Evolutionary conservation across 176 grass and related monocot species (phyloP), one percentile per base, ranked within the genome.

Genomic region (Musa troglodytarum): DNA sequence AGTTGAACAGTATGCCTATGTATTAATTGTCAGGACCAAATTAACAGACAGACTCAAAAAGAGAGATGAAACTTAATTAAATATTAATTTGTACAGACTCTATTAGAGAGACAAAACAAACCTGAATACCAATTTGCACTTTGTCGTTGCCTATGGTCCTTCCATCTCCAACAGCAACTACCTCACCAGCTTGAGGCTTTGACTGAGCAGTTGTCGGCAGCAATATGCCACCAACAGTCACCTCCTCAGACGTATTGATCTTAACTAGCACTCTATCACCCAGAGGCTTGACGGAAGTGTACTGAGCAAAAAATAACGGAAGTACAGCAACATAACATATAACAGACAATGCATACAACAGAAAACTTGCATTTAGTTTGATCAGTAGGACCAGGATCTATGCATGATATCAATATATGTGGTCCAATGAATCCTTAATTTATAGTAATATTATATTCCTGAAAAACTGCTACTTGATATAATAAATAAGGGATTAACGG

Each of bases 231-330:
- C 90, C 90, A 15, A 69, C 82, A 52, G 95, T 93, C 77, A 86
- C 89, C 24, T 89, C 90, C 65, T 93, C 95, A 3, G 84, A 78
- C 11, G 80, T 75, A 19, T 91, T 98, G 14, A 89, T 93, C 85
- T 93, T 98, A 13, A 98, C 76, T 82, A 93, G 87, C 25, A 98
- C 84, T 74, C 90, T 87, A 63, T 93, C 85, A 10, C 72, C 86
- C 81, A 93, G 82, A 11, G 95, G 90, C 65, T 98, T 91, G 64
- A 98, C 72, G 0, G 86, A 83, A 54, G 90, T 89, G 80, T 91
- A 93, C 90, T 93, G 80, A 14, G 64, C 34, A 56, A 53, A 21
- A 52, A 81, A 52, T 53, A 65, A 64, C 77, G 24, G 5, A 43
- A 20, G 19, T 76, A 58, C 3, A 59, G 7, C 16, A 59, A 59